These are phyloP conservation scores for Ascochyta rabiei DNA, from an alignment of 2,329 filamentous ascomycete genomes.

Conservation along the genomic window DNA sequence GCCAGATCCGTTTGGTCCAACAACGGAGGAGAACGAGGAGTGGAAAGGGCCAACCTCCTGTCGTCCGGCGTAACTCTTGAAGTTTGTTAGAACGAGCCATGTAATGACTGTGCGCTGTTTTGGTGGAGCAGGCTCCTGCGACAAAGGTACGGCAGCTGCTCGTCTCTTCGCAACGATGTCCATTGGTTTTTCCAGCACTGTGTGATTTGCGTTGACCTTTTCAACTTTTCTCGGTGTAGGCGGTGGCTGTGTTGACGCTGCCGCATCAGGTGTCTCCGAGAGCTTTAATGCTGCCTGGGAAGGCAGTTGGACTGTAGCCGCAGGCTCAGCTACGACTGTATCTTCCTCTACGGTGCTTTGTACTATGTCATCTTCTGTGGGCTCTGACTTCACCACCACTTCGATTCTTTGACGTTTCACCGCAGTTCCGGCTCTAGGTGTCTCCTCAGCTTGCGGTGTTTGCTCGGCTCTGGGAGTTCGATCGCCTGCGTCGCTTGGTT, in stretches of 20 bases:
- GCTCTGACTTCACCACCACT: slow-evolving; percentile 48
- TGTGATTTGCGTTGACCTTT: slow-evolving; percentile 77
- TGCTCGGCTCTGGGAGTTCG: slow-evolving; percentile 8
- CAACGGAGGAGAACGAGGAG: slow-evolving; percentile 94
- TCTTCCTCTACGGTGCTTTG: slow-evolving; percentile 67
- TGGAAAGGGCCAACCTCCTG: slow-evolving; percentile 98
- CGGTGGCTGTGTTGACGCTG: slow-evolving; percentile 48
- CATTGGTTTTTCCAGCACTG: slow-evolving; percentile 85
- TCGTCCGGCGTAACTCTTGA: slow-evolving; percentile 96
- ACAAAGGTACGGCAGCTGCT: slow-evolving; percentile 63
- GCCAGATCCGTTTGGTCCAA: slow-evolving; percentile 95
- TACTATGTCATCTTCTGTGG: slow-evolving; percentile 58
- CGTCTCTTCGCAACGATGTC: slow-evolving; percentile 91
- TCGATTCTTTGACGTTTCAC: slow-evolving; percentile 49
- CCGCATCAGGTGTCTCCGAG: slow-evolving; percentile 9
- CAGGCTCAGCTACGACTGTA: slow-evolving; percentile 8
- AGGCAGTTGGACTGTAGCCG: slow-evolving; percentile 32
- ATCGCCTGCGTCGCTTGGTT: slow-evolving; percentile 8
- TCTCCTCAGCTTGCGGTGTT: slow-evolving; percentile 8
- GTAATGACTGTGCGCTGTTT: slow-evolving; percentile 92
- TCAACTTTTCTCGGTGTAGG: slow-evolving; percentile 56
- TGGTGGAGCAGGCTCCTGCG: slow-evolving; percentile 76
- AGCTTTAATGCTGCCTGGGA: slow-evolving; percentile 12
- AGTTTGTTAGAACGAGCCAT: slow-evolving; percentile 90
- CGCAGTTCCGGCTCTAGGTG: slow-evolving; percentile 51